These are phyloP conservation scores for Cadophora malorum DNA, from an alignment of 2,329 filamentous ascomycete genomes.

Conservation along the genomic window DNA sequence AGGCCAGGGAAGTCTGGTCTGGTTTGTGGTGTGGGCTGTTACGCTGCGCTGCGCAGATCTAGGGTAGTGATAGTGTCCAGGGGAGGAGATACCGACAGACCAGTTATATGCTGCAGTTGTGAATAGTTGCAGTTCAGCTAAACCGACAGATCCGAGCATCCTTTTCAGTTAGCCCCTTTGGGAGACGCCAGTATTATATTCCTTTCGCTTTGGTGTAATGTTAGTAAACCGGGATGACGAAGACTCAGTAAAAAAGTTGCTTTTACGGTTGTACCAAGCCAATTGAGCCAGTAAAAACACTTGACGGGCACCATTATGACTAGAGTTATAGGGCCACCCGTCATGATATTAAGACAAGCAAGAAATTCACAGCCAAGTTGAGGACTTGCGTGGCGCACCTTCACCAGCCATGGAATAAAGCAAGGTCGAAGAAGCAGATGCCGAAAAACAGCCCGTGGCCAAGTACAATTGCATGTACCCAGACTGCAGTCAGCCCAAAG, in stretches of 20 bases:
- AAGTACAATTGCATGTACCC: constrained; percentile 3
- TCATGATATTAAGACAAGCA: constrained; percentile 10
- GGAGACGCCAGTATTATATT: neutral
- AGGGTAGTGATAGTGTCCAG: neutral
- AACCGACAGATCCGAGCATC: constrained; percentile 6
- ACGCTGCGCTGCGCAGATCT: neutral
- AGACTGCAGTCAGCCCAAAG: constrained; percentile 14
- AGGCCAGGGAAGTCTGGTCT: constrained; percentile 1
- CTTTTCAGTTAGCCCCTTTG: neutral
- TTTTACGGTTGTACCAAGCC: neutral
- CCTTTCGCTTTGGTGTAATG: neutral
- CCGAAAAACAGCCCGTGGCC: neutral
- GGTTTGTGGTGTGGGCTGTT: constrained; percentile 5
- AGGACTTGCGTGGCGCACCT: neutral
- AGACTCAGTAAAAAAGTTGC: constrained; percentile 2
- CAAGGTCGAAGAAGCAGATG: constrained; percentile 1
- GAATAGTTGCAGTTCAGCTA: constrained; percentile 6
- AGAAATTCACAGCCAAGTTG: constrained; percentile 1
- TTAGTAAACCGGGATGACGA: neutral
- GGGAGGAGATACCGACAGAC: constrained; percentile 2
- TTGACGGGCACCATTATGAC: neutral
- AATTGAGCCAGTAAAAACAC: neutral
- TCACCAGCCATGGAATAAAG: neutral
- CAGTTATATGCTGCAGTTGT: constrained; percentile 3
- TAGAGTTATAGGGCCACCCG: neutral